phyloP scores from a whole-genome alignment of 2,329 filamentous ascomycete species.

The Hawksworthiomyces lignivorus region DNA sequence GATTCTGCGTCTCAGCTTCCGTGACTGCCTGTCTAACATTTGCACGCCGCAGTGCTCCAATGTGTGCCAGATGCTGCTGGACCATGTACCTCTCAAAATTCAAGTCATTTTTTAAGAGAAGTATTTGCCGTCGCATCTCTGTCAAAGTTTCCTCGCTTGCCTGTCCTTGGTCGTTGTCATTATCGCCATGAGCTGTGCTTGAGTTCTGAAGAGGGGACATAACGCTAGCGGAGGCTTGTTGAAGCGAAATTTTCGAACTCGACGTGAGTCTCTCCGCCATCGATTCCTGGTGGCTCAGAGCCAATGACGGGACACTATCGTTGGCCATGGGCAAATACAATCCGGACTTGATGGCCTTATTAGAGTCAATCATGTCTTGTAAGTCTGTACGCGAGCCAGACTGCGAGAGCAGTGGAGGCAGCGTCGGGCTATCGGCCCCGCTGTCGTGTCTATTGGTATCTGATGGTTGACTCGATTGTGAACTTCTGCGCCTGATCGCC shows the following conservation, averaged over 20 bases:
- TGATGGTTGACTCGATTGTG: constrained; percentile 45
- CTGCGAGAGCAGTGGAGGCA: constrained; percentile 41
- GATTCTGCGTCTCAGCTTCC: constrained; percentile 74
- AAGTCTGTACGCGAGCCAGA: constrained; percentile 44
- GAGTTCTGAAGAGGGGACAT: constrained; percentile 17
- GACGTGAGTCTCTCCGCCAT: constrained; percentile 26
- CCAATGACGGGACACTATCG: constrained; percentile 49
- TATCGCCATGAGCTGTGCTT: not conserved
- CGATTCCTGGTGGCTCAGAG: constrained; percentile 42
- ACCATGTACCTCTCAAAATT: constrained; percentile 80
- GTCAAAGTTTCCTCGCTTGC: constrained; percentile 18
- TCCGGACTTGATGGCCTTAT: constrained; percentile 49
- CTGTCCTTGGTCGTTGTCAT: not conserved
- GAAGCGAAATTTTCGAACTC: not conserved
- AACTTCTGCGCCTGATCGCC: constrained; percentile 33
- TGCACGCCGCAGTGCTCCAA: constrained; percentile 67
- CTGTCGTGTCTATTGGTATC: constrained; percentile 30
- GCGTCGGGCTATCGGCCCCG: constrained; percentile 53
- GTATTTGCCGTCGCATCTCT: constrained; percentile 64
- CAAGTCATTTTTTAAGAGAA: constrained; percentile 69
- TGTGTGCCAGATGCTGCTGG: constrained; percentile 73
- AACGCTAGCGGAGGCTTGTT: not conserved
- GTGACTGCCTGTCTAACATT: constrained; percentile 70
- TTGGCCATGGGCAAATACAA: constrained; percentile 49
- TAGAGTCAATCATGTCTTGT: constrained; percentile 53